Evolutionary conservation across 495 filamentous ascomycete species (phyloP).

Genomic region (Talaromyces liani): DNA sequence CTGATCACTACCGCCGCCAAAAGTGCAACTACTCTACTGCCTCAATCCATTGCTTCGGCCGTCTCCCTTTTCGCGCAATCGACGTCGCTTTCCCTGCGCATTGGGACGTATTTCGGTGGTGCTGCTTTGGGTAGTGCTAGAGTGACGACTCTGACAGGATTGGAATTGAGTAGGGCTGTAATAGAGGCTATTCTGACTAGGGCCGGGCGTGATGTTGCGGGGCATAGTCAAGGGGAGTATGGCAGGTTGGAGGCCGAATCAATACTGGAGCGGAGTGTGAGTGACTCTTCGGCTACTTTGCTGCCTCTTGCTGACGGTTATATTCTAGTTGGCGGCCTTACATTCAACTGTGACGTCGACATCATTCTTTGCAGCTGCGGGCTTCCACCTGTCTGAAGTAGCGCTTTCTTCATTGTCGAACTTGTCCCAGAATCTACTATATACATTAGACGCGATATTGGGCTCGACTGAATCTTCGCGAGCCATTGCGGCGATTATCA

Average conservation of each 20-base stretch:
- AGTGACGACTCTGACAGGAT: conserved; percentile 58
- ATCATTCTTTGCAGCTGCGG: conserved; percentile 59
- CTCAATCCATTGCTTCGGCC: conserved; percentile 56
- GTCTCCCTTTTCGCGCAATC: conserved; percentile 64
- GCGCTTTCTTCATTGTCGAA: conserved; percentile 54
- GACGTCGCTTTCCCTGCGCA: conserved; percentile 60
- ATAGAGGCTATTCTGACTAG: conserved; percentile 59
- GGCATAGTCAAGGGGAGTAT: conserved; percentile 45
- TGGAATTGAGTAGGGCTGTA: conserved; percentile 60
- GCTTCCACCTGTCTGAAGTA: conserved; percentile 63
- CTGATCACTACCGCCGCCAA: conserved; percentile 20
- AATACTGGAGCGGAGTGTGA: conserved; percentile 52
- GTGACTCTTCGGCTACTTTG: neutral
- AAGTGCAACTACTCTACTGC: conserved; percentile 55
- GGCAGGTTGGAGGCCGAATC: conserved; percentile 55
- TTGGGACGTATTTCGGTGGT: conserved; percentile 60
- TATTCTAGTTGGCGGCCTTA: conserved; percentile 43
- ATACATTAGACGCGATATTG: conserved; percentile 64
- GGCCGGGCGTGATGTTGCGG: conserved; percentile 60
- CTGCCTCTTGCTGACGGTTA: neutral
- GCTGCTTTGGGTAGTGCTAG: conserved; percentile 58
- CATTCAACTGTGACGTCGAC: conserved; percentile 57
- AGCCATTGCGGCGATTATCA: conserved; percentile 73
- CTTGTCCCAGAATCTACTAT: conserved; percentile 57
- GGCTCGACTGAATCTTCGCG: conserved; percentile 73